A percentile compares a stretch with the other conserved stretches of the same genome.
These are phyloP conservation scores for Candida corydali DNA, from an alignment of 805 yeast genomes.

Conservation along the genomic window DNA sequence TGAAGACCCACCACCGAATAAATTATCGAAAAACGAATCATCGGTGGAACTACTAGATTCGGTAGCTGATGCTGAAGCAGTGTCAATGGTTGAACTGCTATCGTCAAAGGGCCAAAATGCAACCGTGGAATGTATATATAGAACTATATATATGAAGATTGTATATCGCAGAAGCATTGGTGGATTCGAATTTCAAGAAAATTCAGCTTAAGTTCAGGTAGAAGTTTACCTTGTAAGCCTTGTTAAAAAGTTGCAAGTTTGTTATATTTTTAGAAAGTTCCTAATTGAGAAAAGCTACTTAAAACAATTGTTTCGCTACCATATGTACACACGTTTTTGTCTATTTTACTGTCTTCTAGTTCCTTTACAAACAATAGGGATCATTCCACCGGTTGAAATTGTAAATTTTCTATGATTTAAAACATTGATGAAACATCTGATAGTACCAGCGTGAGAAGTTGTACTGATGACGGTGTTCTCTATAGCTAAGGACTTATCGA, in stretches of 20 bases:
- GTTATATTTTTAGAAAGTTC: background rate
- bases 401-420: constrained; percentile 53
- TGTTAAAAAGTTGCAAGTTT: too few species aligned
- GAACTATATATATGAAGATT: background rate
- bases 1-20: background rate
- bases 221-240: too few species aligned
- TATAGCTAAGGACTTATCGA: constrained; percentile 11
- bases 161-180: background rate
- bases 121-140: background rate
- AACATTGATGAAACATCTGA: constrained; percentile 42
- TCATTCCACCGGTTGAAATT: constrained; percentile 63
- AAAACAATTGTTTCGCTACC: background rate
- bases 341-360: constrained; percentile 2
- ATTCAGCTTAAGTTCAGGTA: too few species aligned
- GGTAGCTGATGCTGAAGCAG: background rate
- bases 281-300: background rate
- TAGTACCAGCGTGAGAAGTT: constrained; percentile 54
- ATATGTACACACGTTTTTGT: background rate
- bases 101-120: constrained; percentile 11
- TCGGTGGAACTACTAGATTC: background rate
- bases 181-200: too few species aligned
- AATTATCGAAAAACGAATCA: background rate
- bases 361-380: constrained; percentile 53
- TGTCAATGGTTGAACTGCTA: background rate
- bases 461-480: constrained; percentile 30